Percentiles rank a stretch among this genome's conserved stretches.
These are phyloP conservation scores for Solanum virginianum DNA, from an alignment of 257 asterid species.

Conservation along the genomic window DNA sequence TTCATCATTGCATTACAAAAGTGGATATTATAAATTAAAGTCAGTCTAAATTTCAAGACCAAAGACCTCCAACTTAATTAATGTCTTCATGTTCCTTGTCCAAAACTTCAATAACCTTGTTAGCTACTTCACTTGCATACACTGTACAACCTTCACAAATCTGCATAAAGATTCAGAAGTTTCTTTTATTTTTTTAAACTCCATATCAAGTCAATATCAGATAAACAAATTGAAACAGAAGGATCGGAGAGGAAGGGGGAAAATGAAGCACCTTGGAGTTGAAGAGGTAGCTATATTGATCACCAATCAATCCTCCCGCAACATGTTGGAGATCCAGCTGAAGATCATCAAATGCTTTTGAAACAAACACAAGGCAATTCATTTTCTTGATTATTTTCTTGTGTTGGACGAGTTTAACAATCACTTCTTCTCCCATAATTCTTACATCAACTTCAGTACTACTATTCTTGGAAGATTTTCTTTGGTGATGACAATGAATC, in stretches of 20 bases:
- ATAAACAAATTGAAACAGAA: not conserved
- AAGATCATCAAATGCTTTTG: slow-evolving; percentile 66
- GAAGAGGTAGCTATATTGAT: slow-evolving; percentile 57
- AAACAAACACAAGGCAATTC: slow-evolving; percentile 54
- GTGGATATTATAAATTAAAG: not conserved
- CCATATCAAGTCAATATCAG: not conserved
- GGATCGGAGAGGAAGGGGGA: not conserved
- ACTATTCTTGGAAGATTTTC: slow-evolving; percentile 32
- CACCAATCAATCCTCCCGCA: slow-evolving; percentile 84
- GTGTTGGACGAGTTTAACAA: slow-evolving; percentile 73
- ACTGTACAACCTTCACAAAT: not conserved
- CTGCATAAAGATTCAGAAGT: not conserved
- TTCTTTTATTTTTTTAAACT: not conserved
- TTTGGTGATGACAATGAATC: not conserved
- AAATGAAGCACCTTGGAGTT: slow-evolving; percentile 55
- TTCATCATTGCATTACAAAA: not conserved
- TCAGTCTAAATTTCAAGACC: not conserved
- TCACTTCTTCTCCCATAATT: slow-evolving; percentile 62
- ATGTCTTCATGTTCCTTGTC: not conserved
- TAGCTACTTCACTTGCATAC: not conserved
- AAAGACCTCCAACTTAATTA: not conserved
- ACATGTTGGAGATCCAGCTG: slow-evolving; percentile 76
- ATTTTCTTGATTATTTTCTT: slow-evolving; percentile 21
- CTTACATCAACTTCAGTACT: slow-evolving; percentile 58
- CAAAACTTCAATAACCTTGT: slow-evolving; percentile 1